A percentile compares a stretch with the other conserved stretches of the same genome.
phyloP scores from a whole-genome alignment of 768 basidiomycete species.

The Mycena rosella region DNA sequence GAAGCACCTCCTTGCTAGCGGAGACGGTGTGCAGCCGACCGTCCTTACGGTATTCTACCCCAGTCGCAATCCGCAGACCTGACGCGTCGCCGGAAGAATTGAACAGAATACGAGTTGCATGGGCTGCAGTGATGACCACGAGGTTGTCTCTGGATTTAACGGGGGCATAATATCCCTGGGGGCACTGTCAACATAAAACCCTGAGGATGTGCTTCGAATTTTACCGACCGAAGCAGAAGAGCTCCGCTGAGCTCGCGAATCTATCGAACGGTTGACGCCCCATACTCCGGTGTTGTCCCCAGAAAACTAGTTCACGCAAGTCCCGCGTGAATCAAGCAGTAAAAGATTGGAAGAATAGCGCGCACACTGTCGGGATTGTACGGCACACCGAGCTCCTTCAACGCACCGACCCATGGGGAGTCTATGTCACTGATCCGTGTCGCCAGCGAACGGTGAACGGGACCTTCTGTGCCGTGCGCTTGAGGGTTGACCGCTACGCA shows the following conservation, averaged over 20 bases:
- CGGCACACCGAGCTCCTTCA: slow-evolving; percentile 33
- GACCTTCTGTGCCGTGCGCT: slow-evolving; percentile 32
- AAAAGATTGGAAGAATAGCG: not conserved
- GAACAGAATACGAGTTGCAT: slow-evolving; percentile 34
- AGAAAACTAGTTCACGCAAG: slow-evolving; percentile 24
- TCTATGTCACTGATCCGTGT: slow-evolving; percentile 11
- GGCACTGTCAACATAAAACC: not conserved
- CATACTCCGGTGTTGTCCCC: slow-evolving; percentile 37
- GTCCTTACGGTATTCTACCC: slow-evolving; percentile 39
- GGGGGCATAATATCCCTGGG: slow-evolving; percentile 23
- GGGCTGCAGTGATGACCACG: slow-evolving; percentile 40
- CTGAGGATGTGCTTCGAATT: not conserved
- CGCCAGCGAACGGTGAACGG: slow-evolving; percentile 34
- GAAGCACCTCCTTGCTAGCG: slow-evolving; percentile 59
- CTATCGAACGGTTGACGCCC: slow-evolving; percentile 30
- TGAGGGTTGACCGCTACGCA: slow-evolving; percentile 14
- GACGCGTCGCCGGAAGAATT: slow-evolving; percentile 1
- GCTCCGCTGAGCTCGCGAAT: slow-evolving; percentile 33
- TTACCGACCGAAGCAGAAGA: slow-evolving; percentile 38
- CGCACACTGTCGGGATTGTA: slow-evolving; percentile 36
- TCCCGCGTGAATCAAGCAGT: not conserved
- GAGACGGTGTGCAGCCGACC: slow-evolving; percentile 36
- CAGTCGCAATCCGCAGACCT: slow-evolving; percentile 30
- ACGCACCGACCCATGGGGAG: slow-evolving; percentile 20
- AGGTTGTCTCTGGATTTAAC: slow-evolving; percentile 39